Evolutionary conservation across 805 yeast species (phyloP).

Genomic region (Candida maesae): DNA sequence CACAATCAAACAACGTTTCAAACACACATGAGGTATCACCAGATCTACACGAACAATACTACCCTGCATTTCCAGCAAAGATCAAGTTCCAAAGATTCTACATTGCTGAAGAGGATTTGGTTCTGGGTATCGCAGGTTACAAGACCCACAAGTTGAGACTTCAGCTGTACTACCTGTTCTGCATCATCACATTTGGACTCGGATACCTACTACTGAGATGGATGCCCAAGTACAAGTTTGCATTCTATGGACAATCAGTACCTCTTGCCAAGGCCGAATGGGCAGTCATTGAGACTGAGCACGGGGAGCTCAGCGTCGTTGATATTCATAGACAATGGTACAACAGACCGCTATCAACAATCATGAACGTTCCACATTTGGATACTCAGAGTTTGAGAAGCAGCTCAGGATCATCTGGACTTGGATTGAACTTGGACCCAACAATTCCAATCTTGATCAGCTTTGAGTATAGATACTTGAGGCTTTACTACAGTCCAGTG

Average conservation of each 20-base stretch:
- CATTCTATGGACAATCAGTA: constrained; percentile 56
- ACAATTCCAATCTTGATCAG: constrained; percentile 63
- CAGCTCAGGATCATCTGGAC: constrained; percentile 17
- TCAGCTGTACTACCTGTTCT: constrained; percentile 47
- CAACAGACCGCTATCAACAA: constrained; percentile 67
- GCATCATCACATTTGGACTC: constrained; percentile 63
- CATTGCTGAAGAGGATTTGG: constrained; percentile 92
- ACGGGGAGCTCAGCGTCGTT: constrained; percentile 73
- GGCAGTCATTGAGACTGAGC: constrained; percentile 92
- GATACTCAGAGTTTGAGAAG: constrained; percentile 19
- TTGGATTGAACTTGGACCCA: constrained; percentile 27
- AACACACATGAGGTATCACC: constrained; percentile 26
- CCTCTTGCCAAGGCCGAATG: constrained; percentile 85
- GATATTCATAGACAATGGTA: constrained; percentile 57
- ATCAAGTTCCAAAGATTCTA: constrained; percentile 74
- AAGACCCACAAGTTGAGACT: constrained; percentile 45
- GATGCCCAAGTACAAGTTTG: constrained; percentile 75
- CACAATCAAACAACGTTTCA: constrained; percentile 19
- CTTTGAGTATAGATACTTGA: constrained; percentile 80
- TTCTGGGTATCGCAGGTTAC: constrained; percentile 93
- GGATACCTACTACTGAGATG: constrained; percentile 75
- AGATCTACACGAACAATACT: constrained; percentile 41
- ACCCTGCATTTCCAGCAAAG: constrained; percentile 39
- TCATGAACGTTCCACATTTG: constrained; percentile 40
- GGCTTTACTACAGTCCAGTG: constrained; percentile 77